Evolutionary conservation across 225 moss, liverwort and hornwort species (phyloP).

Genomic region (Takakia lepidozioides): DNA sequence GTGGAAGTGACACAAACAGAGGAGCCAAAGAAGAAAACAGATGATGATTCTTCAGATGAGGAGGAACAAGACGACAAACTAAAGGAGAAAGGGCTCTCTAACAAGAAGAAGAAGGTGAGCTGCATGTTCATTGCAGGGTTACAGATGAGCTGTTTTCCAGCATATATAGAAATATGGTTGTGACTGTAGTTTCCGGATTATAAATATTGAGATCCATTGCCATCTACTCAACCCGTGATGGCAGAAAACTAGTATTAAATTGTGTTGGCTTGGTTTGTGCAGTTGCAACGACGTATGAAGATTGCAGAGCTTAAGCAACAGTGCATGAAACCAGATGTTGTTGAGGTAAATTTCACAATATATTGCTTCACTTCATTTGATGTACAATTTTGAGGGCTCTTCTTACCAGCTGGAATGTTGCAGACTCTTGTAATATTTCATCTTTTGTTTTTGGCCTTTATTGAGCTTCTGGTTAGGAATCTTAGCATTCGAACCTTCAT

Average conservation of each 20-base stretch:
- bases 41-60: conserved; percentile 72
- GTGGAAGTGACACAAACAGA: conserved; percentile 42
- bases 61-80: conserved; percentile 66
- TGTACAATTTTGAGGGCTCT: too few relatives aligned
- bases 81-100: conserved; percentile 81
- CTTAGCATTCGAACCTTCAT: background rate
- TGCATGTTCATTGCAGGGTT: background rate
- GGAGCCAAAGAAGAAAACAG: conserved; percentile 61
- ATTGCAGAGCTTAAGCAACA: conserved; percentile 99
- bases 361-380: background rate
- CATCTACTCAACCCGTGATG: too few relatives aligned
- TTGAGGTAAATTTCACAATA: conserved; percentile 68
- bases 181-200: too few relatives aligned
- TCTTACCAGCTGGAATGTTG: too few relatives aligned
- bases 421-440: too few relatives aligned
- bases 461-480: background rate
- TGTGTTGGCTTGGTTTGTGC: conserved; percentile 18
- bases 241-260: background rate
- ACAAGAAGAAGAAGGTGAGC: conserved; percentile 94
- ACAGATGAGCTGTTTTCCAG: too few relatives aligned
- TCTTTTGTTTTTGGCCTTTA: too few relatives aligned
- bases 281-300: conserved; percentile 97
- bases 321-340: conserved; percentile 96
- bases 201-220: too few relatives aligned
- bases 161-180: too few relatives aligned